Evolutionary conservation across 768 basidiomycete species (phyloP).

Genomic region (Boletus subparvulus): DNA sequence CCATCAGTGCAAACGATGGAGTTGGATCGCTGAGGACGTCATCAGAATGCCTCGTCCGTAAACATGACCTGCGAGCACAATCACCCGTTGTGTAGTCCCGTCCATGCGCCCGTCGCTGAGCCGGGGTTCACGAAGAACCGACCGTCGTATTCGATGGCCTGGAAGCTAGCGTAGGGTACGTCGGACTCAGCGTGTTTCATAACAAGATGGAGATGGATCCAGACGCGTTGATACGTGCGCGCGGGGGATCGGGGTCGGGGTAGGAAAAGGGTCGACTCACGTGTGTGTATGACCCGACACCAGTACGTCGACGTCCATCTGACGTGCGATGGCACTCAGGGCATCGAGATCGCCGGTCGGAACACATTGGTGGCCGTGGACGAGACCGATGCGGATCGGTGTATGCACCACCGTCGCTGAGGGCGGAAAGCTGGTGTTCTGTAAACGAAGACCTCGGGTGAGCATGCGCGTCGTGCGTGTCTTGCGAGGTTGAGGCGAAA

Average conservation of each 20-base stretch:
- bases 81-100: constrained; percentile 42
- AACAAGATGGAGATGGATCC: background rate
- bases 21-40: constrained; percentile 63
- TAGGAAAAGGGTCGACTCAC: constrained; percentile 46
- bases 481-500: background rate
- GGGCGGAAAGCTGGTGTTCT: constrained; percentile 73
- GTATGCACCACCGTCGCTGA: constrained; percentile 78
- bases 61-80: background rate
- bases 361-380: constrained; percentile 93
- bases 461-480: background rate
- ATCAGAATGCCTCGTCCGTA: background rate
- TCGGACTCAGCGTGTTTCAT: background rate
- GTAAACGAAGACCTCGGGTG: constrained; percentile 1
- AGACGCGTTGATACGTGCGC: background rate
- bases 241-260: background rate
- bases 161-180: constrained; percentile 58
- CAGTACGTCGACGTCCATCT: constrained; percentile 98
- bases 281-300: constrained; percentile 92
- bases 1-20: constrained; percentile 96
- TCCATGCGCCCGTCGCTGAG: constrained; percentile 93
- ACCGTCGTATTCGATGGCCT: constrained; percentile 87
- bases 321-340: constrained; percentile 82
- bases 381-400: constrained; percentile 87
- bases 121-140: constrained; percentile 97
- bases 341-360: constrained; percentile 91